Evolutionary conservation across 148 eudicot genomes (phyloP).

Genomic region (Vaccinium darrowii): DNA sequence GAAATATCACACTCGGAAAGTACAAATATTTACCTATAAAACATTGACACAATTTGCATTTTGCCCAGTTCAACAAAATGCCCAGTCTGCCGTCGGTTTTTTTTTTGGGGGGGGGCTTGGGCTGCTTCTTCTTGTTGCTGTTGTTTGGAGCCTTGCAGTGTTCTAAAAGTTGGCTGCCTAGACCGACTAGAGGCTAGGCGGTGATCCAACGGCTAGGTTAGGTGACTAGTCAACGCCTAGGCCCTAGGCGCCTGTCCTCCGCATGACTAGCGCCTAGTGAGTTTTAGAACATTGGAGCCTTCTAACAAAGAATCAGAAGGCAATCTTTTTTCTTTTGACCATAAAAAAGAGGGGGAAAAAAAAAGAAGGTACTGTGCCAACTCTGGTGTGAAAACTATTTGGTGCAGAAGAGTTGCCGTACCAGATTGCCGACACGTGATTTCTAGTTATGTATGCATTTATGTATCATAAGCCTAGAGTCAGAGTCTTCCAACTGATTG

Average conservation of each 20-base stretch:
- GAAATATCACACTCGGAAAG: not conserved
- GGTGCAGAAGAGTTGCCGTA: not conserved
- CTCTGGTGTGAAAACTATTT: not conserved
- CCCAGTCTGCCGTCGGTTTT: not conserved
- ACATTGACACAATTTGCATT: not conserved
- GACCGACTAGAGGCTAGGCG: no score
- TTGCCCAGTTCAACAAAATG: not conserved
- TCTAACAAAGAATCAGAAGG: not conserved
- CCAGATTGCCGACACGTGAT: not conserved
- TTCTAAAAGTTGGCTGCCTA: no score
- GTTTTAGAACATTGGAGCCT: no score
- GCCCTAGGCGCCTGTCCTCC: no score
- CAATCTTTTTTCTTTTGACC: no score
- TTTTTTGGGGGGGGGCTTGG: no score
- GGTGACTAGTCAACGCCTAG: no score
- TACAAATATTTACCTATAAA: not conserved
- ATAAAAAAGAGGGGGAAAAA: not conserved
- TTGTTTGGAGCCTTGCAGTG: no score
- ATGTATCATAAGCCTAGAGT: not conserved
- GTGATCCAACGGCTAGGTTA: no score
- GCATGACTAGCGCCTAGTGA: no score
- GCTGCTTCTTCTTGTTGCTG: no score
- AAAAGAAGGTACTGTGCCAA: not conserved
- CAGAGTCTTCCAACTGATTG: not conserved
- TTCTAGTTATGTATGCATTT: not conserved